Conservation (phyloP, 2,329 filamentous ascomycete species). For the Sphaerostilbella broomeana region DNA sequence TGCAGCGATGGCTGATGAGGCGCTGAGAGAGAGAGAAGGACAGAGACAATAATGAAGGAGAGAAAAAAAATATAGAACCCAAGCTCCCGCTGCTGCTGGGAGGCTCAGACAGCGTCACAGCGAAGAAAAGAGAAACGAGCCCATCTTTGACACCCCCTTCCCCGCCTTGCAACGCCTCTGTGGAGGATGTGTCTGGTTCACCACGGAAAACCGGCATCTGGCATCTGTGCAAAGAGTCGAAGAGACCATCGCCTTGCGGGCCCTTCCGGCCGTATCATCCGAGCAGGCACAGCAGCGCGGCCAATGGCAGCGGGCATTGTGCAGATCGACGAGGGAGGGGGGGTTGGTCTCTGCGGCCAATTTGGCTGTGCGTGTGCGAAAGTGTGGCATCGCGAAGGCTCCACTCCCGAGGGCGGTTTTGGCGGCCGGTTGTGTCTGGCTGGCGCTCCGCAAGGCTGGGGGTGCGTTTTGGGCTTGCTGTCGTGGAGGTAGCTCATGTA, state of each 20-base stretch:
- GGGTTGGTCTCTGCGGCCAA: no score
- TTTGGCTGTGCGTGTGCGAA: background rate
- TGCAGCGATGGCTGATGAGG: no score
- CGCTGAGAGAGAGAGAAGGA: no score
- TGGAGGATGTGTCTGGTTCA: conserved; percentile 4
- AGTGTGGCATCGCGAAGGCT: background rate
- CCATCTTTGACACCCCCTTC: no score
- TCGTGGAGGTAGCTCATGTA: background rate
- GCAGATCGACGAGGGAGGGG: no score
- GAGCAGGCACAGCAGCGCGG: conserved; percentile 5
- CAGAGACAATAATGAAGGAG: no score
- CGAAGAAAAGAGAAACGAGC: no score
- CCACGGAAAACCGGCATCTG: conserved; percentile 13
- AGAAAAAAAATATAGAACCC: no score
- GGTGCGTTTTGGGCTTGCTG: background rate
- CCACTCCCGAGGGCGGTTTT: background rate
- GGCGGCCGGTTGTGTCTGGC: no score
- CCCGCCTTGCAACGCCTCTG: conserved; percentile 7
- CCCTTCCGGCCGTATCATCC: conserved; percentile 12
- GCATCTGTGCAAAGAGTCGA: conserved; percentile 9
- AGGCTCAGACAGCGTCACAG: no score
- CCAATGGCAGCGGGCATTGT: conserved; percentile 9
- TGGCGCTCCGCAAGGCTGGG: background rate
- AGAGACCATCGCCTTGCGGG: conserved; percentile 11
- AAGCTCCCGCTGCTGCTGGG: no score